phyloP scores from a whole-genome alignment of 495 filamentous ascomycete genomes.

The Penicillium manginii region DNA sequence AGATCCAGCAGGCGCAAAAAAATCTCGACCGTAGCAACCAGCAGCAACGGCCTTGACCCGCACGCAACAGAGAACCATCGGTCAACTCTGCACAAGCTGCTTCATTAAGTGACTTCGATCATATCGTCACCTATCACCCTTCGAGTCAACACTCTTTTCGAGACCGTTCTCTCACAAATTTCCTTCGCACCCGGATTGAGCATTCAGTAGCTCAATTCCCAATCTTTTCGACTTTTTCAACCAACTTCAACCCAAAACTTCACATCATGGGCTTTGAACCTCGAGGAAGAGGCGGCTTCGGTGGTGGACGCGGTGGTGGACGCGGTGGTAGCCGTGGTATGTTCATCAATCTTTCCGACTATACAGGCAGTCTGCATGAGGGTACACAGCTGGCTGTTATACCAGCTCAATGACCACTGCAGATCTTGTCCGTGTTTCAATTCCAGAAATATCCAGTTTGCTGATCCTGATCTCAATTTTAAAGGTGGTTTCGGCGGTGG shows the following conservation, averaged over 20 bases:
- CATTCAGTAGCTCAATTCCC: slow-evolving; percentile 33
- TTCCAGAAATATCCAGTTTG: neutral
- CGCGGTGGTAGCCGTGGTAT: slow-evolving; percentile 30
- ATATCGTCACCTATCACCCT: slow-evolving; percentile 15
- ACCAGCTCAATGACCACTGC: neutral
- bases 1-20: slow-evolving; percentile 49
- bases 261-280: slow-evolving; percentile 48
- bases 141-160: slow-evolving; percentile 21
- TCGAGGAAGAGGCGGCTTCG: slow-evolving; percentile 45
- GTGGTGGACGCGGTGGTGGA: slow-evolving; percentile 51
- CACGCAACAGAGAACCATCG: slow-evolving; percentile 30
- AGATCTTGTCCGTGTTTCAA: neutral
- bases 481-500: slow-evolving; percentile 11
- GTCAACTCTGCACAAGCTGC: slow-evolving; percentile 31
- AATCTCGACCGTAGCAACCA: slow-evolving; percentile 53
- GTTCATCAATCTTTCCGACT: slow-evolving; percentile 20
- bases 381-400: neutral
- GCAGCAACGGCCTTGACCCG: slow-evolving; percentile 45
- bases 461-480: slow-evolving; percentile 13
- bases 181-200: slow-evolving; percentile 26
- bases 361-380: slow-evolving; percentile 3
- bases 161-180: slow-evolving; percentile 22
- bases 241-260: slow-evolving; percentile 12
- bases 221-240: slow-evolving; percentile 15
- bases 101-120: slow-evolving; percentile 21